phyloP scores from a whole-genome alignment of 139 green algal species.

The Micractinium sp. region DNA sequence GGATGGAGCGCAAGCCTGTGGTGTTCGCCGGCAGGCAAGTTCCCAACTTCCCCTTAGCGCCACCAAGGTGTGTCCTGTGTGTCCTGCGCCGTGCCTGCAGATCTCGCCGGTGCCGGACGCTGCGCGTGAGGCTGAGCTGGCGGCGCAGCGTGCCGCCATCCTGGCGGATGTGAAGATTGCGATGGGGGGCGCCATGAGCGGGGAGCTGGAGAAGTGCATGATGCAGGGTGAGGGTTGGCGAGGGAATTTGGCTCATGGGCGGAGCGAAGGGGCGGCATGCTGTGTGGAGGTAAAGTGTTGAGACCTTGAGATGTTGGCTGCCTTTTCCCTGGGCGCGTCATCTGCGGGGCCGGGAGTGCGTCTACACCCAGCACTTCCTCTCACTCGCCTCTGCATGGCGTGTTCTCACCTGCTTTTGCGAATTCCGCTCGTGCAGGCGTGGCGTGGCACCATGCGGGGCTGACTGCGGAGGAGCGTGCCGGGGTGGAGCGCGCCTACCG shows the following conservation, averaged over 20 bases:
- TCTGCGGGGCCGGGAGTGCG: no score
- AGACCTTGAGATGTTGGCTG: no score
- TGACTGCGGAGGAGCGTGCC: conserved; percentile 32
- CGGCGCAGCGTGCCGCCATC: conserved; percentile 16
- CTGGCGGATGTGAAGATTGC: conserved; percentile 40
- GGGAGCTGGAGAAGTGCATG: conserved; percentile 43
- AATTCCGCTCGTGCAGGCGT: conserved; percentile 4
- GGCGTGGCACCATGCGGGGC: conserved; percentile 52
- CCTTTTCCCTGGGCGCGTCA: no score
- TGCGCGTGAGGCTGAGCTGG: conserved; percentile 8
- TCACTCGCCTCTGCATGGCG: no score
- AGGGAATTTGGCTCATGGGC: no score
- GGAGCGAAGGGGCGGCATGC: no score
- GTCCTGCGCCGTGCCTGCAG: background rate
- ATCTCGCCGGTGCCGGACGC: background rate
- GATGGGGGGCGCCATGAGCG: conserved; percentile 39
- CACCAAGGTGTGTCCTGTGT: no score
- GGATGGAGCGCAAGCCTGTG: background rate
- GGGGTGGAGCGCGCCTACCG: conserved; percentile 38
- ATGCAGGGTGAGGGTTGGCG: background rate
- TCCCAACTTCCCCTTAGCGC: background rate
- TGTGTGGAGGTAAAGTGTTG: no score
- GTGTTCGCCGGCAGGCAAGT: background rate
- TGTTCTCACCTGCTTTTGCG: background rate
- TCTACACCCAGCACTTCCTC: no score